Evolutionary conservation across 768 basidiomycete genomes (phyloP).

Genomic region (Tylopilus sp.): DNA sequence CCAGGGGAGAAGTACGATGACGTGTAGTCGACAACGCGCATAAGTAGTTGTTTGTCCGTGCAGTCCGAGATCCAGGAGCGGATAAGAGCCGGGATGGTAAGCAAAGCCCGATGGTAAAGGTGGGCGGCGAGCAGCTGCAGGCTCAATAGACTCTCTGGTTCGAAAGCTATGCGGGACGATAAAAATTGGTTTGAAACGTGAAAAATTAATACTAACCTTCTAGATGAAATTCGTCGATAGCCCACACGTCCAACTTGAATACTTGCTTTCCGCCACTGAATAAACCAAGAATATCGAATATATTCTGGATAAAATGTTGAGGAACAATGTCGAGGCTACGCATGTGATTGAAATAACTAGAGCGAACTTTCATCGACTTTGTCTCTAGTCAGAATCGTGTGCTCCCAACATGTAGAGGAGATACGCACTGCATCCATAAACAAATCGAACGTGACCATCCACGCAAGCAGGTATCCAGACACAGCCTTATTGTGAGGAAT

Average conservation of each 20-base stretch:
- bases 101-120: slow-evolving; percentile 83
- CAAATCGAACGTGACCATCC: slow-evolving; percentile 87
- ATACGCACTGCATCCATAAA: slow-evolving; percentile 77
- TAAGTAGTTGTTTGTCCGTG: slow-evolving; percentile 86
- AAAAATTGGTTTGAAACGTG: background rate
- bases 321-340: slow-evolving; percentile 64
- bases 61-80: slow-evolving; percentile 83
- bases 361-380: slow-evolving; percentile 85
- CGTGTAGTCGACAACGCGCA: slow-evolving; percentile 73
- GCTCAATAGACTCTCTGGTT: slow-evolving; percentile 47
- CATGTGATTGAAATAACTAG: slow-evolving; percentile 83
- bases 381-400: background rate
- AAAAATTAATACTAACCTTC: slow-evolving; percentile 47
- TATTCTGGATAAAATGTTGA: slow-evolving; percentile 62
- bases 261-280: slow-evolving; percentile 61
- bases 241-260: slow-evolving; percentile 84
- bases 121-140: slow-evolving; percentile 76
- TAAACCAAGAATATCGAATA: slow-evolving; percentile 65
- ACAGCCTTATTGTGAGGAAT: slow-evolving; percentile 34
- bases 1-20: slow-evolving; percentile 85
- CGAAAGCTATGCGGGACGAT: slow-evolving; percentile 46
- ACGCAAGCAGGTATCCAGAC: slow-evolving; percentile 73
- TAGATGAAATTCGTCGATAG: slow-evolving; percentile 78
- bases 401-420: background rate
- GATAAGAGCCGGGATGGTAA: slow-evolving; percentile 80